These are phyloP conservation scores for Poa pratensis DNA, from an alignment of 176 grass and related monocot species.

Conservation along the genomic window DNA sequence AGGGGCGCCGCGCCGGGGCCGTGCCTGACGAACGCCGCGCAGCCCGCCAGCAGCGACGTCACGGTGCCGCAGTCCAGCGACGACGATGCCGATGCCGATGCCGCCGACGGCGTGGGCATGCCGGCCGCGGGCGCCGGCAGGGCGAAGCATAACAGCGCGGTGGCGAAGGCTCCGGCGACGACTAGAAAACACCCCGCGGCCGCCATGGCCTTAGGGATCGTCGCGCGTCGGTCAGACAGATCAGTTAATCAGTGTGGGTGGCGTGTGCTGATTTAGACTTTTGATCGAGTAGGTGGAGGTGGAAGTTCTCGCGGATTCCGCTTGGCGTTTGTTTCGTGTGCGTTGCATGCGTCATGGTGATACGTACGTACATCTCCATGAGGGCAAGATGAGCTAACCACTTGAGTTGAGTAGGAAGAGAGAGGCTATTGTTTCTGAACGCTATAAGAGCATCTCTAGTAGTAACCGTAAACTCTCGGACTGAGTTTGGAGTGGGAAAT, in stretches of 20 bases:
- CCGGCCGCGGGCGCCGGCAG: not conserved
- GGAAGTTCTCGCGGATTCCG: not conserved
- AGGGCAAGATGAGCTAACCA: constrained; percentile 43
- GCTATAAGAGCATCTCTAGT: too few species aligned
- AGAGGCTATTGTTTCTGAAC: too few species aligned
- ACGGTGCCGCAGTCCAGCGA: constrained; percentile 60
- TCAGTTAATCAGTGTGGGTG: not conserved
- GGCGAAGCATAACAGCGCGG: not conserved
- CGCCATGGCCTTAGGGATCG: constrained; percentile 15
- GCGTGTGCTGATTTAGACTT: not conserved
- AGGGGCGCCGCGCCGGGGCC: constrained; percentile 2
- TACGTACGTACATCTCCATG: constrained; percentile 18
- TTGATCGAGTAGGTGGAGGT: constrained; percentile 2
- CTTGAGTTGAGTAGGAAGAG: not conserved
- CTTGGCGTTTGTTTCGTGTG: not conserved
- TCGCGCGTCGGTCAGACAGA: not conserved
- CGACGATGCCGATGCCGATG: not conserved
- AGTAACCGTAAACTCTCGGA: too few species aligned
- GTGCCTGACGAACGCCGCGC: constrained; percentile 45
- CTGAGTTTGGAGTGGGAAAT: too few species aligned
- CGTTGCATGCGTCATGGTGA: not conserved
- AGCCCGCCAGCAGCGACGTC: constrained; percentile 55
- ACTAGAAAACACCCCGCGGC: not conserved
- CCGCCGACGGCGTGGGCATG: not conserved
- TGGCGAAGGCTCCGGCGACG: not conserved